These are phyloP conservation scores for Magnaporthales sp. DNA, from an alignment of 2,329 filamentous ascomycete genomes.

Conservation along the genomic window DNA sequence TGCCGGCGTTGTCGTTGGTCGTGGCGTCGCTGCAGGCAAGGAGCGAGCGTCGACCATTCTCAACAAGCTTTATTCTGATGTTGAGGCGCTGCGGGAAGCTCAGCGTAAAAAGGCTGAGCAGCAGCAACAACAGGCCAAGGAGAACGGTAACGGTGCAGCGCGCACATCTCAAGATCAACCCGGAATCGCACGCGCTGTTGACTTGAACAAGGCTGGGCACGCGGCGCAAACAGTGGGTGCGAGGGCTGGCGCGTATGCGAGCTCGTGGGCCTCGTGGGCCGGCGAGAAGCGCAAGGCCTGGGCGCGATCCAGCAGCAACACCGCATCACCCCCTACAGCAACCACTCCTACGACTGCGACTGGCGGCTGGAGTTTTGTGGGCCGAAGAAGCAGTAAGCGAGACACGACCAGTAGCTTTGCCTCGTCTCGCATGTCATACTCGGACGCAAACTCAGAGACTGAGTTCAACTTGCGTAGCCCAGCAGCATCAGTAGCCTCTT, in stretches of 20 bases:
- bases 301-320: constrained; percentile 15
- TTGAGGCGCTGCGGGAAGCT: constrained; percentile 71
- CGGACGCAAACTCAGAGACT: constrained; percentile 6
- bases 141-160: not conserved
- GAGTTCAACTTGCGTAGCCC: constrained; percentile 3
- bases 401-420: constrained; percentile 15
- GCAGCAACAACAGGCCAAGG: constrained; percentile 10
- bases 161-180: not conserved
- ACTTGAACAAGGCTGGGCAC: constrained; percentile 34
- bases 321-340: constrained; percentile 1
- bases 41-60: constrained; percentile 84
- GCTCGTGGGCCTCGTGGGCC: constrained; percentile 62
- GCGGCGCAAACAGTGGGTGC: constrained; percentile 39
- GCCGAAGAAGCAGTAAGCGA: constrained; percentile 8
- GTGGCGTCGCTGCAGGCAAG: constrained; percentile 78
- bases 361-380: constrained; percentile 7
- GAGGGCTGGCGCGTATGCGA: constrained; percentile 56
- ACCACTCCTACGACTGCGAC: not conserved
- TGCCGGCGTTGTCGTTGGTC: constrained; percentile 76
- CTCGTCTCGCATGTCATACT: constrained; percentile 11
- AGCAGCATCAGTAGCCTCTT: not conserved
- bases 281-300: constrained; percentile 62
- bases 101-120: constrained; percentile 58
- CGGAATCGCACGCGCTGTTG: constrained; percentile 12
- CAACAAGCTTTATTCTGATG: constrained; percentile 82